Conservation (phyloP, 495 filamentous ascomycete species). For the Podospora fimiseda region DNA sequence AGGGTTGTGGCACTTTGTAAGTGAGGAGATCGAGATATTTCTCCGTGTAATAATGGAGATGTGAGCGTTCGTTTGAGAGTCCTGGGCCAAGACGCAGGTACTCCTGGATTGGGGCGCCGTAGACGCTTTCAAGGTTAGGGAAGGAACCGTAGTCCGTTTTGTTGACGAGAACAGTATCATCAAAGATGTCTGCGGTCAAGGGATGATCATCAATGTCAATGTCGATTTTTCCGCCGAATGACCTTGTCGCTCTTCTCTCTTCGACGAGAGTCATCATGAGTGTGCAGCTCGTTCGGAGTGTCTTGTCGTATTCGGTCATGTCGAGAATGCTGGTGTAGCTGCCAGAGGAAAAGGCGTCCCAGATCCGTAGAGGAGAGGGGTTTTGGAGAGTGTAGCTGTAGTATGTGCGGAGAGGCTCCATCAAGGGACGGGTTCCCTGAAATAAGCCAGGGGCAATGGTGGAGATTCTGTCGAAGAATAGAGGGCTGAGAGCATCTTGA, state of each 20-base stretch:
- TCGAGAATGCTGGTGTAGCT: conserved; percentile 42
- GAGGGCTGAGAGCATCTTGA: conserved; percentile 41
- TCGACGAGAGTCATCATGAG: conserved; percentile 41
- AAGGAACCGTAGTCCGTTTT: conserved; percentile 40
- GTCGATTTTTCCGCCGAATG: conserved; percentile 31
- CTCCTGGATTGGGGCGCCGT: conserved; percentile 31
- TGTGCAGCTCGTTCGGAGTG: conserved; percentile 36
- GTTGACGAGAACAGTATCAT: conserved; percentile 28
- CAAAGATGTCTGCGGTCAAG: conserved; percentile 26
- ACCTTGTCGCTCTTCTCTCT: conserved; percentile 33
- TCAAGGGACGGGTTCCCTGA: conserved; percentile 22
- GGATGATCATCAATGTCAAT: conserved; percentile 29
- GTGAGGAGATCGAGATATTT: conserved; percentile 37
- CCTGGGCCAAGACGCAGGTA: conserved; percentile 37
- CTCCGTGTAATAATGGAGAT: conserved; percentile 37
- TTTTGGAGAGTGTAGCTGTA: conserved; percentile 30
- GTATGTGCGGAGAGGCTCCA: conserved; percentile 33
- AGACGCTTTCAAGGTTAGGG: conserved; percentile 33
- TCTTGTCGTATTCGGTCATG: conserved; percentile 30
- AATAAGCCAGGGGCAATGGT: conserved; percentile 42
- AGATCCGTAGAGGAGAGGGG: conserved; percentile 33
- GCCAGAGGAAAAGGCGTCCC: conserved; percentile 37
- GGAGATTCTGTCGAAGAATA: conserved; percentile 47
- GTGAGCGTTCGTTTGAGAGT: conserved; percentile 38
- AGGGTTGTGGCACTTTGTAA: conserved; percentile 38